Base-by-base conservation (phyloP, 257 asterid genomes). In the Pogostemon cablin region DNA sequence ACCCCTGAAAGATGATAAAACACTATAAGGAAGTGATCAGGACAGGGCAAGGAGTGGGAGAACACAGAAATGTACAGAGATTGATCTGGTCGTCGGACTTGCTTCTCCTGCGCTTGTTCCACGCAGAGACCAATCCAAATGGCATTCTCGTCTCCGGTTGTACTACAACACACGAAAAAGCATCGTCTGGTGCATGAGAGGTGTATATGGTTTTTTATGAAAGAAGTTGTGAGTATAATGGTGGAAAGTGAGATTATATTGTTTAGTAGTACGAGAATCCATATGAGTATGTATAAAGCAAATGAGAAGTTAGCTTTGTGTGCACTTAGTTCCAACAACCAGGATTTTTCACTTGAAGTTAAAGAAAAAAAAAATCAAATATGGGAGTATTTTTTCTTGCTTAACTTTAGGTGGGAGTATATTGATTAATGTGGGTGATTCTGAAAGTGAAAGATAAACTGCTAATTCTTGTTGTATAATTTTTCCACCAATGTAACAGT, bases 31-130 rank as follows among this genome's bases (percentile, higher is more conserved):
- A 25, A 25, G 32, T 25, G 32, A 25, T 25, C 32, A 25, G 32
- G 32, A 25, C 32, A 25, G 37, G 59, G 34, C 43, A 35, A 0
- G 10, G 9, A 20, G 12, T 15, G 11, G 37, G 37, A 53, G 72
- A 63, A 40, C 32, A 69, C 55, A 65, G 68, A 68, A 59, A 57
- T 62, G 68, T 81, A 93, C 99, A 93, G 12, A 85, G 89, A 78
- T 82, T 88, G 60, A 47, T 82, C 65, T 87, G 96, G 62, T 91
- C 99, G 75, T 91, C 96, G 0, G 98, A 93, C 79, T 85, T 93
- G 92, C 96, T 93, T 75, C 98, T 81, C 75, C 98, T 50, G 17
- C 96, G 93, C 82, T 93, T 93, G 80, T 89, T 91, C 99, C 99
- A 91, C 0, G 96, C 99, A 54, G 95, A 85, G 62, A 91, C 99